Percentiles rank a stretch among this genome's conserved stretches.
Evolutionary conservation across 1,284 basidiomycete species (phyloP).

Genomic region (Pseudozyma tsukubaensis): DNA sequence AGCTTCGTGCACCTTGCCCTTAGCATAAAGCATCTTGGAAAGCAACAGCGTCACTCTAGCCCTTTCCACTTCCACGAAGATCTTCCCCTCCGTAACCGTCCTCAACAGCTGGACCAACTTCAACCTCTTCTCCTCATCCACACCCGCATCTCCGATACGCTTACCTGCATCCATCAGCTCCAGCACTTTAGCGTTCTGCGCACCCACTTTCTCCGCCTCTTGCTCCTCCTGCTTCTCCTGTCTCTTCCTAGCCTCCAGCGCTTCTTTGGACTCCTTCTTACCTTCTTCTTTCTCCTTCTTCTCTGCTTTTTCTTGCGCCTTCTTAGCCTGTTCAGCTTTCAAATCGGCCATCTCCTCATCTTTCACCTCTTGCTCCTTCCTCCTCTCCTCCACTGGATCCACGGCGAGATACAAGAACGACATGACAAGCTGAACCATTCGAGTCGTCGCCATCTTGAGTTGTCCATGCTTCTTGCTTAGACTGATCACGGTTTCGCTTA

Average conservation of each 20-base stretch:
- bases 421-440: conserved; percentile 76
- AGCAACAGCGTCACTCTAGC: conserved; percentile 77
- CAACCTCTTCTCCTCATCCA: conserved; percentile 44
- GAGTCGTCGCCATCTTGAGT: conserved; percentile 87
- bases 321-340: conserved; percentile 36
- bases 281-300: conserved; percentile 42
- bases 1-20: conserved; percentile 61
- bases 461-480: conserved; percentile 96
- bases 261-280: conserved; percentile 49
- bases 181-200: conserved; percentile 56
- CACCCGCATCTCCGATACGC: conserved; percentile 54
- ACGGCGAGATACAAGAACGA: conserved; percentile 58
- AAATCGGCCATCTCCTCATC: conserved; percentile 50
- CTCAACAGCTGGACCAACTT: conserved; percentile 79
- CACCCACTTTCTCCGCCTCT: conserved; percentile 56
- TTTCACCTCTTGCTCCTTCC: conserved; percentile 33
- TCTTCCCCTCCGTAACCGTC: conserved; percentile 96
- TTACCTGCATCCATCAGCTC: conserved; percentile 59
- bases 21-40: conserved; percentile 57
- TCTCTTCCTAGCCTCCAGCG: conserved; percentile 26
- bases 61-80: conserved; percentile 95
- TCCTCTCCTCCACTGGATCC: conserved; percentile 73
- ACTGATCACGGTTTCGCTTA: conserved; percentile 56
- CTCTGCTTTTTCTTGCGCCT: conserved; percentile 35
- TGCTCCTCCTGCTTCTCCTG: conserved; percentile 48